Evolutionary conservation across 306 rosid species (phyloP), one percentile per base, ranked within the genome.

Genomic region (Vachellia collinsii): DNA sequence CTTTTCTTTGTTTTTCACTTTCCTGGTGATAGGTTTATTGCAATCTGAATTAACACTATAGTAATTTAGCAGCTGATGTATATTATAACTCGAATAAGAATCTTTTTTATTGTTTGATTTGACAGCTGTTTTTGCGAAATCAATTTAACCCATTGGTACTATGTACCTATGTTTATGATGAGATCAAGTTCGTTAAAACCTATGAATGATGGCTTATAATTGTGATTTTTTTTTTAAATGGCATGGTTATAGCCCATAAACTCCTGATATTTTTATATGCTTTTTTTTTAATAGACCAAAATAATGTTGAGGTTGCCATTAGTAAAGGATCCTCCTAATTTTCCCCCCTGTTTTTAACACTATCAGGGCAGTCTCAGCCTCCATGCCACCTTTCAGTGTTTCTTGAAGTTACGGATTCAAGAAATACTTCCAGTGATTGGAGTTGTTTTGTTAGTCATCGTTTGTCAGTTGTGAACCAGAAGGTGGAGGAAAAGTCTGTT

Each of bases 351-450:
- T 80, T 46, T 83, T 90, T 87, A 79, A 90, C 22, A 88, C 88
- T 89, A 85, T 76, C 99, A 96, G 99, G 99, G 97, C 98, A 96
- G 98, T 96, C 99, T 87, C 99, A 96, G 82, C 99, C 99, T 53
- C 99, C 99, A 56, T 96, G 98, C 88, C 99, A 96, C 90, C 99
- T 96, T 87, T 96, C 98, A 63, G 98, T 96, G 70, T 96, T 96
- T 84, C 99, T 96, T 83, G 99, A 96, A 89, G 99, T 93, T 85
- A 96, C 99, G 2, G 98, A 96, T 91, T 89, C 97, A 81, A 89
- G 97, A 80, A 96, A 89, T 86, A 88, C 94, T 89, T 91, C 99
- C 59, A 89, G 87, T 87, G 99, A 96, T 79, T 96, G 98, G 99
- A 96, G 99, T 92, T 96, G 99, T 88, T 96, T 96, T 88, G 99